Evolutionary conservation across 345 rosid species (phyloP).

Genomic region (Acer saccharum): DNA sequence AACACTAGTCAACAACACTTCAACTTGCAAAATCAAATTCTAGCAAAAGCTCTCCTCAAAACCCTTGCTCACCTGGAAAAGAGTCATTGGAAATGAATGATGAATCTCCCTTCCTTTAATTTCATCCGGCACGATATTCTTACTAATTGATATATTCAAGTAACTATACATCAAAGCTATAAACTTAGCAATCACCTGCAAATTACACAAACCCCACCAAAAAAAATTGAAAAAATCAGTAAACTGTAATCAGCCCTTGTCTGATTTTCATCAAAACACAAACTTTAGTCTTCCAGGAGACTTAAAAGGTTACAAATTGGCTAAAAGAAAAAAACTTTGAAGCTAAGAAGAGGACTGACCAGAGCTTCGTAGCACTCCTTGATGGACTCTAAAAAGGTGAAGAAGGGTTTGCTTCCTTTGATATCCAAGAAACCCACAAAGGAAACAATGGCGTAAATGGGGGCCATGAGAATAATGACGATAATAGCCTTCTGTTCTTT

Average conservation of each 20-base stretch:
- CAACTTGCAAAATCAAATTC: background rate
- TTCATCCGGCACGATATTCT: conserved; percentile 70
- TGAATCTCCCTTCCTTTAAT: conserved; percentile 90
- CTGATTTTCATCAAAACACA: too few species aligned
- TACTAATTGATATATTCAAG: conserved; percentile 80
- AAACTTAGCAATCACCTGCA: conserved; percentile 93
- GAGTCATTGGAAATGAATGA: conserved; percentile 93
- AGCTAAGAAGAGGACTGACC: conserved; percentile 17
- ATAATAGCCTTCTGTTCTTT: conserved; percentile 94
- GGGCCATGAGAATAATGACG: conserved; percentile 91
- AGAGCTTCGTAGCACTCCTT: conserved; percentile 96
- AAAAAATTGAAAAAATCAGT: background rate
- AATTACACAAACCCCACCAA: background rate
- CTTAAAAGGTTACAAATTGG: conserved; percentile 8
- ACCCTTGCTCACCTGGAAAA: conserved; percentile 61
- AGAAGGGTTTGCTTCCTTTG: conserved; percentile 77
- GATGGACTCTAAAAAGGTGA: conserved; percentile 75
- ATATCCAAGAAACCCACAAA: conserved; percentile 79
- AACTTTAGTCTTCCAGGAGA: background rate
- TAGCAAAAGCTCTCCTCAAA: background rate
- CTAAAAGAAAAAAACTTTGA: background rate
- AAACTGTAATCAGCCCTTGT: background rate
- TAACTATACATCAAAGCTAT: conserved; percentile 88
- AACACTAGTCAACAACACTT: background rate
- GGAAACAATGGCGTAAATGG: conserved; percentile 73